phyloP scores from a whole-genome alignment of 2,329 filamentous ascomycete species.

The Hansfordia pulvinata region DNA sequence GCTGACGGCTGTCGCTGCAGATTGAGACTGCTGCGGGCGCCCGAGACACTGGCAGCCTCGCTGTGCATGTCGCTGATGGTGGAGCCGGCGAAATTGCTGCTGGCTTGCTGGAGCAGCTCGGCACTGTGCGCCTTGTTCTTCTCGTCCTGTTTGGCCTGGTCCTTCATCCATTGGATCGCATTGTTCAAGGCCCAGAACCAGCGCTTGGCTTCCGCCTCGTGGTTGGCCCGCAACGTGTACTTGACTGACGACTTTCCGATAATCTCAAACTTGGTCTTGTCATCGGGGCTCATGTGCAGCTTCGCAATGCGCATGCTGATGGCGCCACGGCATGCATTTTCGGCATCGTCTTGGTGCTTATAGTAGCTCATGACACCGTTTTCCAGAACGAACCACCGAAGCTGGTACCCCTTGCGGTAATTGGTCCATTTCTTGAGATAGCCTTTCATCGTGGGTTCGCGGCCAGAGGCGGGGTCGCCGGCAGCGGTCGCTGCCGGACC shows the following conservation, averaged over 20 bases:
- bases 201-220: conserved; percentile 93
- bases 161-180: conserved; percentile 95
- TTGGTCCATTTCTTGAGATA: conserved; percentile 99
- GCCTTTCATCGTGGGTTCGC: conserved; percentile 95
- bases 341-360: conserved; percentile 96
- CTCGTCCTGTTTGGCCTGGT: conserved; percentile 87
- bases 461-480: conserved; percentile 53
- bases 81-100: conserved; percentile 52
- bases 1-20: conserved; percentile 25
- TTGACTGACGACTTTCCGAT: conserved; percentile 97
- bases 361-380: conserved; percentile 97
- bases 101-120: conserved; percentile 65
- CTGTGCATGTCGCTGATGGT: conserved; percentile 32
- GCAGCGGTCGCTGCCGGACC: conserved; percentile 36
- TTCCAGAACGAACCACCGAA: conserved; percentile 95
- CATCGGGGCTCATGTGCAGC: conserved; percentile 89
- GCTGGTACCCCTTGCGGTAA: conserved; percentile 91
- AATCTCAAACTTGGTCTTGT: conserved; percentile 96
- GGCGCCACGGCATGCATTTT: conserved; percentile 87
- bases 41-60: conserved; percentile 37
- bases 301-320: conserved; percentile 98
- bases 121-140: conserved; percentile 60
- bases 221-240: conserved; percentile 94
- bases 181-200: conserved; percentile 99
- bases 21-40: conserved; percentile 31